Percentiles rank a stretch among this genome's conserved stretches.
Conservation (phyloP, 2,329 filamentous ascomycete species). For the Lecanosticta acicola region DNA sequence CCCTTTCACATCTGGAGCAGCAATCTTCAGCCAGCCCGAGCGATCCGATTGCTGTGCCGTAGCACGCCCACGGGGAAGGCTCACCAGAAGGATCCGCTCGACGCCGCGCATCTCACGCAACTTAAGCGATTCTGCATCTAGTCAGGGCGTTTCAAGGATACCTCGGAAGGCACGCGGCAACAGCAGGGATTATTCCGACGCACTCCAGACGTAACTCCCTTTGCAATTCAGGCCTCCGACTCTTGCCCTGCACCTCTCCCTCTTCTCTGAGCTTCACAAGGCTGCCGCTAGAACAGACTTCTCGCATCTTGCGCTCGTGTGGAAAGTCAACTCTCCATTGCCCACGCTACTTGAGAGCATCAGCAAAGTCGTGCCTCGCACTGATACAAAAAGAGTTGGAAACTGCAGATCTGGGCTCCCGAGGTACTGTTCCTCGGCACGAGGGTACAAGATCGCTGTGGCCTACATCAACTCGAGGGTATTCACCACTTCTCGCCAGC, state of each 20-base stretch:
- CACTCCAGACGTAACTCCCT: neutral
- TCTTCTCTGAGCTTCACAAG: neutral
- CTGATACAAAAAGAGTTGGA: neutral
- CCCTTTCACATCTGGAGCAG: too few relatives aligned
- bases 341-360: too few relatives aligned
- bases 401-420: slow-evolving; percentile 6
- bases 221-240: neutral
- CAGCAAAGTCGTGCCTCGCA: neutral
- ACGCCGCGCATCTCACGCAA: neutral
- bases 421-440: slow-evolving; percentile 9
- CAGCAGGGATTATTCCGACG: neutral
- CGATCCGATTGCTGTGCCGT: neutral
- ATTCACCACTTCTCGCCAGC: neutral
- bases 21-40: neutral
- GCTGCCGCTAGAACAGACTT: too few relatives aligned
- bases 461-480: neutral
- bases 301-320: too few relatives aligned
- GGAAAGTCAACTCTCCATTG: too few relatives aligned
- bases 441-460: neutral
- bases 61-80: neutral
- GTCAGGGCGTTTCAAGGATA: neutral
- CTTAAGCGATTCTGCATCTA: neutral
- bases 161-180: neutral
- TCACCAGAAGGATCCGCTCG: too few relatives aligned
- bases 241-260: neutral